Conservation (phyloP, 805 yeast species). For the Pichia thaimueangensis region DNA sequence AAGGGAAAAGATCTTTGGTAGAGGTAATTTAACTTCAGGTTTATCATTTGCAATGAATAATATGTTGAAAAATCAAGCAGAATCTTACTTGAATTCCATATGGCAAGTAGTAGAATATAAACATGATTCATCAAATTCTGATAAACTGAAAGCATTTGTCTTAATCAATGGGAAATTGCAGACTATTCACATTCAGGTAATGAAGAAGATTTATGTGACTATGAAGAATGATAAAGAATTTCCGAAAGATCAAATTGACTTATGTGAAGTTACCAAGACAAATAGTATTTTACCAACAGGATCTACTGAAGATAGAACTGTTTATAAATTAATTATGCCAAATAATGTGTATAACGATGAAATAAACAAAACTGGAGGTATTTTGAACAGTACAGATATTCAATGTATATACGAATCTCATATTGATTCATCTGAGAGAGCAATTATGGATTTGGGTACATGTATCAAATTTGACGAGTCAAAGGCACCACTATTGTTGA, state of each 20-base stretch:
- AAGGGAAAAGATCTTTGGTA: conserved; percentile 74
- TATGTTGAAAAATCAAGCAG: conserved; percentile 73
- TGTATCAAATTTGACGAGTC: conserved; percentile 63
- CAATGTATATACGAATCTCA: conserved; percentile 74
- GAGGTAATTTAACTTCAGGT: conserved; percentile 34
- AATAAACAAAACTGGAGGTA: conserved; percentile 47
- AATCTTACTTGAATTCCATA: conserved; percentile 61
- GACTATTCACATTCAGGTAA: conserved; percentile 63
- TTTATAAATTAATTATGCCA: conserved; percentile 63
- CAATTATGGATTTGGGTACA: conserved; percentile 72
- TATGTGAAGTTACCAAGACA: conserved; percentile 52
- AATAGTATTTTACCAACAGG: conserved; percentile 68
- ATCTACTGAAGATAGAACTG: conserved; percentile 36
- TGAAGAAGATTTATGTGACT: conserved; percentile 65
- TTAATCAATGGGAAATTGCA: conserved; percentile 68
- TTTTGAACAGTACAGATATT: conserved; percentile 56
- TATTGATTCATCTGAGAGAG: conserved; percentile 61
- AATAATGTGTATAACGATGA: conserved; percentile 58
- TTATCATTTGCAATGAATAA: conserved; percentile 59
- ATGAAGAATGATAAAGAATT: conserved; percentile 40
- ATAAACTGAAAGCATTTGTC: conserved; percentile 71
- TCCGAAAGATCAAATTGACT: conserved; percentile 33
- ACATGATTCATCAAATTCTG: conserved; percentile 48
- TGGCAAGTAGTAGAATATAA: conserved; percentile 85
- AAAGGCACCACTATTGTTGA: conserved; percentile 76